A percentile compares a stretch with the other conserved stretches of the same genome.
These are phyloP conservation scores for Aspergillus baeticus DNA, from an alignment of 495 filamentous ascomycete genomes.

Conservation along the genomic window DNA sequence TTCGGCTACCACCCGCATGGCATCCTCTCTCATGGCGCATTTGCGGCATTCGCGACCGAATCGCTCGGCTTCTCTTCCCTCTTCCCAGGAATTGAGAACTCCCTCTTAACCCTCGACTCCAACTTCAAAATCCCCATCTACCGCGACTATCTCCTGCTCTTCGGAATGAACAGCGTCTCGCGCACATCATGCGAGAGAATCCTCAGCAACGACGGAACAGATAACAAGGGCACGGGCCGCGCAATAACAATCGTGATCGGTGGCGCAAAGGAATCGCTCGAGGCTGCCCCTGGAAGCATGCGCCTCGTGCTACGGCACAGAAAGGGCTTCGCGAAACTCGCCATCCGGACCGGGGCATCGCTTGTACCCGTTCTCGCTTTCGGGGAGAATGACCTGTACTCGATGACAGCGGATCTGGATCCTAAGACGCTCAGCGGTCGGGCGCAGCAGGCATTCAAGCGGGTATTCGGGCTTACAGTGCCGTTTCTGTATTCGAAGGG, in stretches of 20 bases:
- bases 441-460: background rate
- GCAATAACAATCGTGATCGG: slow-evolving; percentile 7
- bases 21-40: slow-evolving; percentile 81
- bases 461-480: background rate
- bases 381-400: slow-evolving; percentile 7
- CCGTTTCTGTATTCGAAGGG: slow-evolving; percentile 6
- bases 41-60: slow-evolving; percentile 77
- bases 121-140: slow-evolving; percentile 7
- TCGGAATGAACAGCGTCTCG: slow-evolving; percentile 4
- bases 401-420: background rate
- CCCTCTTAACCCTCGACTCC: slow-evolving; percentile 15
- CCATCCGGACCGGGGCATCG: background rate
- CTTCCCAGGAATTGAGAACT: slow-evolving; percentile 83
- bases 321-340: slow-evolving; percentile 2
- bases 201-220: background rate
- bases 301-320: background rate
- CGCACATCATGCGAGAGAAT: background rate
- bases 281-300: background rate
- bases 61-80: slow-evolving; percentile 72
- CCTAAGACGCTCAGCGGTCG: background rate
- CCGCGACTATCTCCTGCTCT: slow-evolving; percentile 8
- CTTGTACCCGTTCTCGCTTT: slow-evolving; percentile 4
- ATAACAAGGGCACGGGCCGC: slow-evolving; percentile 2
- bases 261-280: background rate
- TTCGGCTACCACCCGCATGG: slow-evolving; percentile 90